phyloP scores from a whole-genome alignment of 495 filamentous ascomycete genomes.

The Neurospora sp. region DNA sequence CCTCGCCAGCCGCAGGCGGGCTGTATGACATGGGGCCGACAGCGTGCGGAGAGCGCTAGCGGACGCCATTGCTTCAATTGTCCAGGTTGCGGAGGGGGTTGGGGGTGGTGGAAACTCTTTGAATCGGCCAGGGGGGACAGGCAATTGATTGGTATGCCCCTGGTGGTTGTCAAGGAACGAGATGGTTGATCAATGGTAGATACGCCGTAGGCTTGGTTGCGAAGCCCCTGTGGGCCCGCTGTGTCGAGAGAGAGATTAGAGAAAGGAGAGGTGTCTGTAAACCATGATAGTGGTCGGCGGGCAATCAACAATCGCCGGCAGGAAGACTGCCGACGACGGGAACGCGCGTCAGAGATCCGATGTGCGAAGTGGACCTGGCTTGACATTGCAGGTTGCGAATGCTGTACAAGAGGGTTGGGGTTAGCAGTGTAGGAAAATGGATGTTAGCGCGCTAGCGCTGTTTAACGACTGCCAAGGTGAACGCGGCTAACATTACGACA shows the following conservation, averaged over 20 bases:
- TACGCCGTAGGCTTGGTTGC: not conserved
- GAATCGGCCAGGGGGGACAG: not conserved
- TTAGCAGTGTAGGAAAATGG: not conserved
- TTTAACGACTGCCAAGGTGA: not conserved
- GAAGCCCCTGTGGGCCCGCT: not conserved
- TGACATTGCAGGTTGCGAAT: not conserved
- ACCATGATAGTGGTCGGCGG: not conserved
- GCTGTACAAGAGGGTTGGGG: not conserved
- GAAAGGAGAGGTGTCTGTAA: not conserved
- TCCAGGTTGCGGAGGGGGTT: not conserved
- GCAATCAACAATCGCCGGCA: not conserved
- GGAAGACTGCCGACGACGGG: not conserved
- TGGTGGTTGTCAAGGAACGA: not conserved
- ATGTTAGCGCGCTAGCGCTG: not conserved
- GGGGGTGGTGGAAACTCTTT: not conserved
- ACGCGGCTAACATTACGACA: not conserved
- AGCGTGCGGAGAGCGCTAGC: not conserved
- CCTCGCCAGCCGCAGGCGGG: not conserved
- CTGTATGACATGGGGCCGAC: not conserved
- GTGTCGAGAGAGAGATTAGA: not conserved
- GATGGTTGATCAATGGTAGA: not conserved
- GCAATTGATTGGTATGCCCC: not conserved
- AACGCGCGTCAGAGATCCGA: not conserved
- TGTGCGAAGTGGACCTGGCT: not conserved
- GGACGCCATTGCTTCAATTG: not conserved